phyloP scores from a whole-genome alignment of 805 yeast species.

The Jamesozyma piceae region DNA sequence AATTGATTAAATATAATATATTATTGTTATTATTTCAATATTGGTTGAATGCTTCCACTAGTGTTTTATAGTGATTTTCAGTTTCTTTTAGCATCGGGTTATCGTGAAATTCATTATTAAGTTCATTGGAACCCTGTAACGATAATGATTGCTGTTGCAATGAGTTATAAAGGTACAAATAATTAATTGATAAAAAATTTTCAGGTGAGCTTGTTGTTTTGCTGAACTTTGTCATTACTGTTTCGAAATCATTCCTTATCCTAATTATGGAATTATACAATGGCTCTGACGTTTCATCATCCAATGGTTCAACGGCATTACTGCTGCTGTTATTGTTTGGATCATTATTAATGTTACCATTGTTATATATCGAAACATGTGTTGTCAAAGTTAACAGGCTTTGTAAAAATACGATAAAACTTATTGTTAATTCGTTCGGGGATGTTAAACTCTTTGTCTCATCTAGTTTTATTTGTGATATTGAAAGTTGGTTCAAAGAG shows the following conservation, averaged over 20 bases:
- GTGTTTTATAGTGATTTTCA: slow-evolving; percentile 22
- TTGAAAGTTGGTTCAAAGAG: slow-evolving; percentile 46
- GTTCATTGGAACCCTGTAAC: slow-evolving; percentile 3
- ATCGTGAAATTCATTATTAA: slow-evolving; percentile 4
- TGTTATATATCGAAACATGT: neutral
- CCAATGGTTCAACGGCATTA: neutral
- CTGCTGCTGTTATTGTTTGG: neutral
- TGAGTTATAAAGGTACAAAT: slow-evolving; percentile 27
- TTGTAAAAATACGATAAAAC: slow-evolving; percentile 61
- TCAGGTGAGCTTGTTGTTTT: slow-evolving; percentile 48
- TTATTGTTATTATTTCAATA: neutral
- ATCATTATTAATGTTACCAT: neutral
- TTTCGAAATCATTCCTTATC: slow-evolving; percentile 72
- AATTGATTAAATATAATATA: no score
- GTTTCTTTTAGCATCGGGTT: slow-evolving; percentile 23
- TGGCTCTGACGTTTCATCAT: slow-evolving; percentile 46
- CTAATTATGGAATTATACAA: slow-evolving; percentile 58
- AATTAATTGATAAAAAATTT: slow-evolving; percentile 55
- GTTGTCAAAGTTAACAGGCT: slow-evolving; percentile 56
- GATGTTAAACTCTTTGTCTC: slow-evolving; percentile 26
- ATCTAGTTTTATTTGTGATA: slow-evolving; percentile 14
- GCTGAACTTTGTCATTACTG: slow-evolving; percentile 61
- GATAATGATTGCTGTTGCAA: slow-evolving; percentile 19
- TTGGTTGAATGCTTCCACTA: slow-evolving; percentile 28
- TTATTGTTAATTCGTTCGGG: slow-evolving; percentile 66